Percentiles rank a stretch among this genome's conserved stretches.
phyloP scores from a whole-genome alignment of 768 basidiomycete genomes.

The Crassisporium funariophilum region DNA sequence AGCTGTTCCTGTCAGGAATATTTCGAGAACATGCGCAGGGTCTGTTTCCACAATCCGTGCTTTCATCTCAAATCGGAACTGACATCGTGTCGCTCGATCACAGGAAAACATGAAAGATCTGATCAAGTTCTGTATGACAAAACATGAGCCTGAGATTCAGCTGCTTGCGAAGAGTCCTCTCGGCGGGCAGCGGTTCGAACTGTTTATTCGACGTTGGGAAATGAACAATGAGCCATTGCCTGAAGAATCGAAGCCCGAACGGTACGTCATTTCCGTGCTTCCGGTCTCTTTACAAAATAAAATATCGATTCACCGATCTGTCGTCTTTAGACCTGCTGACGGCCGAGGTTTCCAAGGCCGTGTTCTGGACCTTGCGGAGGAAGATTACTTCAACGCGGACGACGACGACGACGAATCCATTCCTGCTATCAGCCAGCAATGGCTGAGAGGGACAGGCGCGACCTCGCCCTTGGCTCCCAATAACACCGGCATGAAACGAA shows the following conservation, averaged over 20 bases:
- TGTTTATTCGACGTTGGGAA: slow-evolving; percentile 83
- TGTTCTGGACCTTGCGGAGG: slow-evolving; percentile 75
- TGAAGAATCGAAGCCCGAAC: slow-evolving; percentile 47
- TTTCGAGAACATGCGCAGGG: slow-evolving; percentile 89
- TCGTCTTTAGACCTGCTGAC: slow-evolving; percentile 36
- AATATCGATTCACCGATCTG: slow-evolving; percentile 15
- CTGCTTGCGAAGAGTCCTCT: slow-evolving; percentile 61
- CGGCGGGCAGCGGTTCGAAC: slow-evolving; percentile 66
- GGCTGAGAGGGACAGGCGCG: slow-evolving; percentile 31
- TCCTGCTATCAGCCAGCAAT: slow-evolving; percentile 41
- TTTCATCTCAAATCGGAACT: background rate
- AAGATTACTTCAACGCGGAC: slow-evolving; percentile 90
- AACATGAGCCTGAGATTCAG: slow-evolving; percentile 66
- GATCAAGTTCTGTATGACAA: slow-evolving; percentile 82
- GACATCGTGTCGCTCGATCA: background rate
- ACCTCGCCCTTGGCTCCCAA: slow-evolving; percentile 37
- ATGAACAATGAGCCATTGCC: slow-evolving; percentile 87
- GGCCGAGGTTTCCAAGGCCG: slow-evolving; percentile 43
- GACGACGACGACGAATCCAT: slow-evolving; percentile 69
- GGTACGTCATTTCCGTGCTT: slow-evolving; percentile 36
- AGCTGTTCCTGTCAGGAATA: slow-evolving; percentile 96
- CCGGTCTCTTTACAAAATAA: background rate
- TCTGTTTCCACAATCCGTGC: slow-evolving; percentile 35
- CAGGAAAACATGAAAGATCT: slow-evolving; percentile 89
- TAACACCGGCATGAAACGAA: slow-evolving; percentile 54